Evolutionary conservation across 441 rosid species (phyloP), one percentile per base, ranked within the genome.

Genomic region (Croton laevigatus): DNA sequence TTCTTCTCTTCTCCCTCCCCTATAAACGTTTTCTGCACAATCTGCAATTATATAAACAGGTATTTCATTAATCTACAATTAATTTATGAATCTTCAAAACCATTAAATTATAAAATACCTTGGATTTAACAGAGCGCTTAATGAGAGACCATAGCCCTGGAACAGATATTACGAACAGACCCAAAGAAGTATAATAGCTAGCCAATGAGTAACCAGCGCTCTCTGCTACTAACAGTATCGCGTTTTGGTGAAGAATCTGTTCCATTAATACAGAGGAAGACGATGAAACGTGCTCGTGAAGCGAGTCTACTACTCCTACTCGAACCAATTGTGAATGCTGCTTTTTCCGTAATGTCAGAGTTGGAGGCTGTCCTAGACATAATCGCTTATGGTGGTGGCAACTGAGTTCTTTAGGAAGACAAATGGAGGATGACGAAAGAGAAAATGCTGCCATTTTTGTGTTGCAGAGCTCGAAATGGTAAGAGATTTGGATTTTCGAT

Each of bases 91-190:
- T 38, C 42, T 38, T 5, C 42, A 40, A 40, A 40, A 40, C 44
- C 8, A 1, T 6, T 40, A 6, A 7, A 40, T 40, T 7, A 40
- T 6, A 6, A 48, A 3, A 7, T 23, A 91, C 97, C 97, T 91
- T 94, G 64, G 98, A 94, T 77, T 94, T 91, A 62, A 91, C 97
- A 61, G 97, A 94, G 78, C 97, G 98, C 79, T 94, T 94, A 76
- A 94, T 94, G 55, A 91, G 97, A 17, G 98, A 94, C 98, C 97
- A 94, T 66, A 94, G 95, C 34, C 98, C 97, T 5, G 97, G 98
- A 72, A 94, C 97, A 49, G 95, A 94, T 59, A 94, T 83, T 66
- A 94, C 92, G 74, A 94, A 94, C 51, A 90, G 89, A 64, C 97
- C 98, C 71, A 90, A 76, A 20, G 98, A 91, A 69, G 98, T 91